phyloP scores from a whole-genome alignment of 2,329 filamentous ascomycete species.

The Knufia petricola region DNA sequence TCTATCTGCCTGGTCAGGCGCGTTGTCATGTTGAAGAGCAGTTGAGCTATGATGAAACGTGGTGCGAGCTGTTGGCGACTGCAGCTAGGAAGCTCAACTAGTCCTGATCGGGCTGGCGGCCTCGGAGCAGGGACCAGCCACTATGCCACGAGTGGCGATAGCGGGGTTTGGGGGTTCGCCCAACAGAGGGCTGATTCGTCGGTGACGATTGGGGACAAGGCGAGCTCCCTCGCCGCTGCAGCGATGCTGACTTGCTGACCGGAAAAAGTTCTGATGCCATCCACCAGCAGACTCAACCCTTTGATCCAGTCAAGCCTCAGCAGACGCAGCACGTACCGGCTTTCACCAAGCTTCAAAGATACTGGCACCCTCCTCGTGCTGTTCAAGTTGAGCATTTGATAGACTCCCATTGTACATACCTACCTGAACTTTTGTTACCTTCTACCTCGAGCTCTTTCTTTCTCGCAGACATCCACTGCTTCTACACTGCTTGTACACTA shows the following conservation, averaged over 20 bases:
- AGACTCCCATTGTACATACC: slow-evolving; percentile 1
- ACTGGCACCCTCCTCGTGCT: not conserved
- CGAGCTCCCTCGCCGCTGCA: not conserved
- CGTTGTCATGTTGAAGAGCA: not conserved
- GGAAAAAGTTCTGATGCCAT: not conserved
- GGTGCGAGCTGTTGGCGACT: not conserved
- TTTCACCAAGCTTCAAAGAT: not conserved
- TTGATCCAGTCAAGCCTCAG: not conserved
- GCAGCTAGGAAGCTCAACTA: not conserved
- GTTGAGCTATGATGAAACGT: not conserved
- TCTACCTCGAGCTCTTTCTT: slow-evolving; percentile 1
- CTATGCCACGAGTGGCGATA: not conserved
- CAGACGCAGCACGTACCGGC: not conserved
- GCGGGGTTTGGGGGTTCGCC: not conserved
- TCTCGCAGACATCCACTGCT: not conserved
- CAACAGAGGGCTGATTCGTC: not conserved
- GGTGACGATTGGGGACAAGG: slow-evolving; percentile 2
- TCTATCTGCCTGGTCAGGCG: not conserved
- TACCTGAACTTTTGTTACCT: not conserved
- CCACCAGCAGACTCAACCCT: not conserved
- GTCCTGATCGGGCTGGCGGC: not conserved
- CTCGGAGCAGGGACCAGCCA: not conserved
- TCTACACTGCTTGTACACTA: not conserved
- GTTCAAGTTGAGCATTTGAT: not conserved
- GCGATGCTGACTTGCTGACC: not conserved